Evolutionary conservation across 148 eudicot species (phyloP).

Genomic region (Tetragonia tetragonoides): DNA sequence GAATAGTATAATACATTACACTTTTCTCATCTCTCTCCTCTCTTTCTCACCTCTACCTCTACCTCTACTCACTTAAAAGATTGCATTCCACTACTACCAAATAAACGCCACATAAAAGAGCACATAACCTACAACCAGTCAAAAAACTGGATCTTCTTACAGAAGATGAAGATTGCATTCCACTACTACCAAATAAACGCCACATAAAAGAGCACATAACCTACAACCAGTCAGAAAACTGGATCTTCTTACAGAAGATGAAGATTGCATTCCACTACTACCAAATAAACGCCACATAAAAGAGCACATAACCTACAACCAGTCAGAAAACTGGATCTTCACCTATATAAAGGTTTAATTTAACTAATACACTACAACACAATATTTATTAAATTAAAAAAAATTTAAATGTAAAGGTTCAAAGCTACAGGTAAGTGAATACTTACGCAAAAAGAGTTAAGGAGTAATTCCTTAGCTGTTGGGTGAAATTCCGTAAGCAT

Average conservation of each 20-base stretch:
- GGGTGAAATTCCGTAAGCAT: conserved; percentile 85
- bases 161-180: neutral
- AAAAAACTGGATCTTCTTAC: neutral
- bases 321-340: neutral
- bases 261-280: neutral
- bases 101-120: neutral
- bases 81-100: too few relatives aligned
- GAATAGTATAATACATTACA: too few relatives aligned
- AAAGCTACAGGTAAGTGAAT: conserved; percentile 6
- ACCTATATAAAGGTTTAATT: neutral
- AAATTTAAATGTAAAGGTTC: neutral
- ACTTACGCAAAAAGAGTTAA: conserved; percentile 95
- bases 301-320: neutral
- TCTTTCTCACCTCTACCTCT: too few relatives aligned
- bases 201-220: neutral
- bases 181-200: too few relatives aligned
- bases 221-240: neutral
- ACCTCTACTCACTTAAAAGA: too few relatives aligned
- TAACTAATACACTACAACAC: neutral
- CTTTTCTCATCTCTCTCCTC: too few relatives aligned
- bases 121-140: neutral
- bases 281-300: neutral
- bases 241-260: neutral
- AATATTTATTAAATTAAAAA: neutral
- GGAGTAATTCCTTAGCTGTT: conserved; percentile 67